Conservation (phyloP, 78 protist species). For the Chrysochromulina tobinii region DNA sequence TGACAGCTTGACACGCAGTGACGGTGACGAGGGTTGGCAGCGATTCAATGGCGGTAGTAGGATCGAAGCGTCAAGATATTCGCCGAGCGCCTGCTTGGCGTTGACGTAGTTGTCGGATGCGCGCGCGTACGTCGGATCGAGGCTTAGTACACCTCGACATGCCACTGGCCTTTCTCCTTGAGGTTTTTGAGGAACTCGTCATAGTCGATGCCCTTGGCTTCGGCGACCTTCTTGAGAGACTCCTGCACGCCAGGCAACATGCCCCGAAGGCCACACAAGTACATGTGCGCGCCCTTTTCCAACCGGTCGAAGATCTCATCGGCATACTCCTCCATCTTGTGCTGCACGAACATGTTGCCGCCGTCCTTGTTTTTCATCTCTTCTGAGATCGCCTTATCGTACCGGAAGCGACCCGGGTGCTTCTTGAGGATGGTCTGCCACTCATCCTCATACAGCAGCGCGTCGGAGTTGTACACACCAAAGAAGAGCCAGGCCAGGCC, state of each 20-base stretch:
- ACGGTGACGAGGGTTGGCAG: no score
- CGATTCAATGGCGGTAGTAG: no score
- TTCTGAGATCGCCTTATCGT: constrained; percentile 42
- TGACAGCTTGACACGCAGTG: no score
- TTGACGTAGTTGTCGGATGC: no score
- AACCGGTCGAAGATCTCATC: constrained; percentile 13
- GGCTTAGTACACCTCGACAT: constrained; percentile 39
- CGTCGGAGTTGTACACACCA: constrained; percentile 46
- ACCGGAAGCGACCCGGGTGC: constrained; percentile 25
- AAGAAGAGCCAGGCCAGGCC: constrained; percentile 63
- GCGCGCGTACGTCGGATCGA: neutral
- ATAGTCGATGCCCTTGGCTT: neutral
- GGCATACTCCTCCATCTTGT: constrained; percentile 34
- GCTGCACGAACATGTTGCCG: constrained; percentile 49
- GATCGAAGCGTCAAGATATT: no score
- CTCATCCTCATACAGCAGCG: constrained; percentile 55
- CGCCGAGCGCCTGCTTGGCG: no score
- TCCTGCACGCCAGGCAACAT: constrained; percentile 47
- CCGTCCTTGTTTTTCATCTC: constrained; percentile 19
- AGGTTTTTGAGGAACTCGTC: neutral
- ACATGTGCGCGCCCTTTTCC: constrained; percentile 47
- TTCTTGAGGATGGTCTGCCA: neutral
- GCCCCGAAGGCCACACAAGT: constrained; percentile 56
- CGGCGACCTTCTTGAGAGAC: constrained; percentile 1
- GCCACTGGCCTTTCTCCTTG: constrained; percentile 40